phyloP scores from a whole-genome alignment of 768 basidiomycete species.

The Leccinellum albellum region DNA sequence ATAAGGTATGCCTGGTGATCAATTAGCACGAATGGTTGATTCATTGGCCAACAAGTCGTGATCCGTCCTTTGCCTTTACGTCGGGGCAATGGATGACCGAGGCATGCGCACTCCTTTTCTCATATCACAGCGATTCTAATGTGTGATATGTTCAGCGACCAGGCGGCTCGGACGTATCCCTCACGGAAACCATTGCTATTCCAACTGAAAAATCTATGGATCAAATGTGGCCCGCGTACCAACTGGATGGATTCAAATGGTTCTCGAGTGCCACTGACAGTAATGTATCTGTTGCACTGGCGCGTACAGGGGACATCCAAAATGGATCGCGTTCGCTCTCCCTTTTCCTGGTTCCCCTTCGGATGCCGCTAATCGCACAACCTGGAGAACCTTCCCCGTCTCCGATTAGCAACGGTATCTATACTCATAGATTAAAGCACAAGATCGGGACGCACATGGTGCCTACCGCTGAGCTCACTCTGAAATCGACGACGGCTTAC shows the following conservation, averaged over 20 bases:
- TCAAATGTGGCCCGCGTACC: constrained; percentile 49
- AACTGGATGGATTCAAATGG: constrained; percentile 74
- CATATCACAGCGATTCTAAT: background rate
- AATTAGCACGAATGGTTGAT: background rate
- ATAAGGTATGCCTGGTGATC: constrained; percentile 43
- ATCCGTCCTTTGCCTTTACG: constrained; percentile 59
- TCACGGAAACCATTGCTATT: constrained; percentile 62
- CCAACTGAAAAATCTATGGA: constrained; percentile 31
- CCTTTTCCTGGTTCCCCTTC: constrained; percentile 69
- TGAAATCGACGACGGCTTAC: constrained; percentile 57
- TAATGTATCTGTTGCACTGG: constrained; percentile 66
- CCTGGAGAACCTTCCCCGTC: constrained; percentile 40
- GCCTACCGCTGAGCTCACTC: constrained; percentile 71
- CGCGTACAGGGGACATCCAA: constrained; percentile 56
- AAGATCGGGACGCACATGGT: constrained; percentile 73
- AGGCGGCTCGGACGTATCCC: constrained; percentile 73
- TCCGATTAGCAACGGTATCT: constrained; percentile 59
- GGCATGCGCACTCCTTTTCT: constrained; percentile 28
- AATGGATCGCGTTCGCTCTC: constrained; percentile 66
- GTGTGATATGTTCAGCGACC: constrained; percentile 42
- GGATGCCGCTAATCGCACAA: constrained; percentile 45
- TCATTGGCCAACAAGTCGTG: constrained; percentile 41
- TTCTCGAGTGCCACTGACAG: constrained; percentile 82
- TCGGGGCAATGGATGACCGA: constrained; percentile 88
- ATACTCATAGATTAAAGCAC: constrained; percentile 70